Percentiles rank a stretch among this genome's conserved stretches.
These are phyloP conservation scores for Brettanomyces custersianus DNA, from an alignment of 805 yeast genomes.

Conservation along the genomic window DNA sequence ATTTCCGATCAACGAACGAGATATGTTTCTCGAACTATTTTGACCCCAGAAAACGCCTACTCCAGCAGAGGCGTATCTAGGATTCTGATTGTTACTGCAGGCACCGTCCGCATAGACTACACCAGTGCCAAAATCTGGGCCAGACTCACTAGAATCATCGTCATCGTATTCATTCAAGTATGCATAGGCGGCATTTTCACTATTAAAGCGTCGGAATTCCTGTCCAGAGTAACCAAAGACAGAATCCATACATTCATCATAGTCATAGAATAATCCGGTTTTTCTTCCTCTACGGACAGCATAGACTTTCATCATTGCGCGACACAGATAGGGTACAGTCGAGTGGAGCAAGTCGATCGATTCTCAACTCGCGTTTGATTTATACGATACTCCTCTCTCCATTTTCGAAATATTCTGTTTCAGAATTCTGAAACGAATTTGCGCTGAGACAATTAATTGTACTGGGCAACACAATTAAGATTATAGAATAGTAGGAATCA, in stretches of 20 bases:
- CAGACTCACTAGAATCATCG: background rate
- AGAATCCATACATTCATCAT: constrained; percentile 49
- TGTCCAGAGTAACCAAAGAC: constrained; percentile 53
- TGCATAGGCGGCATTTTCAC: constrained; percentile 38
- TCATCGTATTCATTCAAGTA: too few relatives aligned
- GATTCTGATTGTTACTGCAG: constrained; percentile 47
- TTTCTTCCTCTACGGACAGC: constrained; percentile 48
- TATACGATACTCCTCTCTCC: background rate
- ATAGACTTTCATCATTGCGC: constrained; percentile 27
- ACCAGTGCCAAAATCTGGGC: background rate
- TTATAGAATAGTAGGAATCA: background rate
- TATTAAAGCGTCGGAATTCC: constrained; percentile 43
- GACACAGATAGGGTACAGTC: too few relatives aligned
- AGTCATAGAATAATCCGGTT: constrained; percentile 48
- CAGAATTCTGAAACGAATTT: background rate
- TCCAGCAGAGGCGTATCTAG: background rate
- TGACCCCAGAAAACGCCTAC: constrained; percentile 68
- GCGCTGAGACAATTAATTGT: background rate
- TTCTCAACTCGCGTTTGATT: too few relatives aligned
- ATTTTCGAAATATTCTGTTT: background rate
- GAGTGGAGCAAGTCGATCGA: too few relatives aligned
- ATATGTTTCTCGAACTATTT: constrained; percentile 37
- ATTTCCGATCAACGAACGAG: constrained; percentile 38
- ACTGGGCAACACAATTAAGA: background rate
- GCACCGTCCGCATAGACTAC: constrained; percentile 75